Base-by-base conservation (phyloP, 2,329 filamentous ascomycete species). In the Grosmannia serpens region DNA sequence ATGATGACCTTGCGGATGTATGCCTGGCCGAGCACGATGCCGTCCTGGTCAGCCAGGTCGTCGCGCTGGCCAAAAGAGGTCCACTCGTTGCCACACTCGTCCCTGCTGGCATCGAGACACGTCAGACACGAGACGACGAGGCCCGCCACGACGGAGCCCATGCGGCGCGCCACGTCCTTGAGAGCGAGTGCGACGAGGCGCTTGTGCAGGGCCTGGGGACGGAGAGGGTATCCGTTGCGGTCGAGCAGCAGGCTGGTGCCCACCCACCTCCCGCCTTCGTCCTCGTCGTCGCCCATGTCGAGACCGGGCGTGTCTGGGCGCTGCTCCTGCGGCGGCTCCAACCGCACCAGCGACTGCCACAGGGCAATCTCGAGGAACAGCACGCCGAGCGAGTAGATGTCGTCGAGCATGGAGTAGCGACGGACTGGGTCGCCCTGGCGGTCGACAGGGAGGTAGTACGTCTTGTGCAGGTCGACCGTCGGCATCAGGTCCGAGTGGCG, bases 331-430 rank as follows among this genome's bases (percentile, higher is more conserved):
- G 41, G 41, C 26, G 41, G 41, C 26, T 56, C 41, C 9, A 56
- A 56, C 11, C 20, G 24, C 10, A 56, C 41, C 20, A 56, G 27
- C 5, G 54, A 56, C 20, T 27, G 41, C 54, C 54, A 56, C 15
- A 56, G 41, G 15, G 41, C 54, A 35, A 56, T 56, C 22, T 56
- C 54, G 7, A 56, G 17, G 6, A 56, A 41, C 3, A 56, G 54
- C 26, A 56, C 54, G 27, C 54, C 54, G 24, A 56, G 54, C 26
- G 54, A 56, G 35, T 56, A 56, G 54, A 56, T 26, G 27, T 56
- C 54, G 27, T 56, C 54, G 20, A 49, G 27, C 54, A 56, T 56
- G 44, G 41, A 31, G 44, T 56, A 50, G 24, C 41, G 54, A 13
- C 54, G 54, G 26, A n/a, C 31, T 3, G 54, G 54, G 17, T 8